phyloP scores from a whole-genome alignment of 2,329 filamentous ascomycete species.

The Penicillium olsonii region DNA sequence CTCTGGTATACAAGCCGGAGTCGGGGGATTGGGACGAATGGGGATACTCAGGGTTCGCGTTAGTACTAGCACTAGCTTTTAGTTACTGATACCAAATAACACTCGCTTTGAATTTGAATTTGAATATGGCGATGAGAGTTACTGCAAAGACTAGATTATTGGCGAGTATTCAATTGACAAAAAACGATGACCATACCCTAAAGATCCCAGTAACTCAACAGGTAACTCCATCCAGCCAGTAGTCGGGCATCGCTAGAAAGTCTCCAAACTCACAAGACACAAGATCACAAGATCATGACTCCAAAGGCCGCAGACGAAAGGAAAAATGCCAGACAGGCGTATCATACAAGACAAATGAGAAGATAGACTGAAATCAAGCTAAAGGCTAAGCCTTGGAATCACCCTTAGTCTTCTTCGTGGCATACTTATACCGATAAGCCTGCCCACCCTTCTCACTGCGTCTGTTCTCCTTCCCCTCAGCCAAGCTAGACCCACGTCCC shows the following conservation, averaged over 20 bases:
- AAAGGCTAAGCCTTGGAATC: constrained; percentile 18
- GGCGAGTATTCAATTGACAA: background rate
- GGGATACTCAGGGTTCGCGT: background rate
- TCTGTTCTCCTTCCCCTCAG: constrained; percentile 24
- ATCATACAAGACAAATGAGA: background rate
- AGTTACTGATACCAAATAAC: background rate
- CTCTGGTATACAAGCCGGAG: background rate
- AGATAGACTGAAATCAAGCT: background rate
- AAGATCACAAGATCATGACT: constrained; percentile 1
- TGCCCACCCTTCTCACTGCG: constrained; percentile 31
- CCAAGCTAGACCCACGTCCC: constrained; percentile 24
- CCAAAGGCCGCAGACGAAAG: background rate
- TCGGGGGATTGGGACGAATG: background rate
- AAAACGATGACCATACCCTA: background rate
- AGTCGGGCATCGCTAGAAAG: background rate
- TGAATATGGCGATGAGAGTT: no score
- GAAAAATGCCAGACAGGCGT: background rate
- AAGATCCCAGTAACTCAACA: background rate
- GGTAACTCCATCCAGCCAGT: no score
- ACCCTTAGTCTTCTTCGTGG: constrained; percentile 18
- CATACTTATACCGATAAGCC: constrained; percentile 44
- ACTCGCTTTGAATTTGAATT: background rate
- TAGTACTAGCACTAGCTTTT: background rate
- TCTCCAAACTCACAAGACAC: no score
- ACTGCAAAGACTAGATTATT: background rate